These are phyloP conservation scores for Helianthus tuberosus DNA, from an alignment of 129 eudicot genomes.

Conservation along the genomic window DNA sequence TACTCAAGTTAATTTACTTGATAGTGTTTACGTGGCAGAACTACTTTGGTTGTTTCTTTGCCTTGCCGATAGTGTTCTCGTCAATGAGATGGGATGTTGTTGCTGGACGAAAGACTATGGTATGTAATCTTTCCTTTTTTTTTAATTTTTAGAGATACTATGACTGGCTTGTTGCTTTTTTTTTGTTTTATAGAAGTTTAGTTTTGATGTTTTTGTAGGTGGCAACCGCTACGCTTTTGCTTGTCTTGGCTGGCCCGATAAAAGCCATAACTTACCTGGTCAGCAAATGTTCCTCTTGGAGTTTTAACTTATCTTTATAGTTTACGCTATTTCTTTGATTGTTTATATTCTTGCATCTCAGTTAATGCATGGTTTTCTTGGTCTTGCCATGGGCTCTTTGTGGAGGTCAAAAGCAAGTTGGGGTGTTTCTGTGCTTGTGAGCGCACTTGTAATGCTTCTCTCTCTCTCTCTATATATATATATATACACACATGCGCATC, in stretches of 20 bases:
- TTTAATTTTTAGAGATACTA: background rate
- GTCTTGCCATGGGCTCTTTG: constrained; percentile 87
- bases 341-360: constrained; percentile 30
- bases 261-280: constrained; percentile 86
- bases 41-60: constrained; percentile 91
- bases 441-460: constrained; percentile 61
- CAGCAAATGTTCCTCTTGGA: constrained; percentile 28
- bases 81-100: constrained; percentile 86
- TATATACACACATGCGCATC: background rate
- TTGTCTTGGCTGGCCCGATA: constrained; percentile 88
- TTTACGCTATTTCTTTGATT: background rate
- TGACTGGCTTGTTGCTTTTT: background rate
- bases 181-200: background rate
- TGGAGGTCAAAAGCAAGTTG: constrained; percentile 85
- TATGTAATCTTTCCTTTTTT: constrained; percentile 14
- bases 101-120: constrained; percentile 94
- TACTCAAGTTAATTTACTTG: background rate
- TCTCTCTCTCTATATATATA: constrained; percentile 6
- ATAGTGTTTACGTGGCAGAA: constrained; percentile 51
- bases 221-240: constrained; percentile 77
- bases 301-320: background rate
- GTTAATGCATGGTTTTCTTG: constrained; percentile 86
- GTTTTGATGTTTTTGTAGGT: constrained; percentile 46
- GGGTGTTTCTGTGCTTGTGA: constrained; percentile 67
- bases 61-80: constrained; percentile 91